Base-by-base conservation (phyloP, 176 grass and related monocot genomes). In the Triticum dicoccoides region DNA sequence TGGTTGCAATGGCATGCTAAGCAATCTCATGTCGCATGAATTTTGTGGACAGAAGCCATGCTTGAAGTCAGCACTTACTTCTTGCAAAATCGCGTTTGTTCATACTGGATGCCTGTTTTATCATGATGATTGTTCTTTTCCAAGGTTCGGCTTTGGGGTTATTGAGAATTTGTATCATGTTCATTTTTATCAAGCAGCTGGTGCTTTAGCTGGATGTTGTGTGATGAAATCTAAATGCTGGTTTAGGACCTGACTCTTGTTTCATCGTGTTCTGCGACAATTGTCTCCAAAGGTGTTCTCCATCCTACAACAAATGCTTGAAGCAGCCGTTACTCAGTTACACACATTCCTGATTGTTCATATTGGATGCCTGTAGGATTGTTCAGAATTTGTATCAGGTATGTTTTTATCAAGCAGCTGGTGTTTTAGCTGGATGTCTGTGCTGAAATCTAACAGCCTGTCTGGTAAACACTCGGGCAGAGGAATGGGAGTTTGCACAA, bases 231-330 rank as follows among this genome's bases (percentile, higher is more conserved):
- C 10, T 14, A 5, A 8, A 73, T 4, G 23, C 39, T 2, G 2
- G 37, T 73, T 23, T 24, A 10, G 52, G 18, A 20, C 52, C 15
- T 56, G 17, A 20, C 3, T 20, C 0, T 59, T 20, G 5, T n/a
- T 35, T 20, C 12, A 4, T 39, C 1, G 0, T 70, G 1, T 39
- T 0, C 18, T 39, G 34, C 25, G 25, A 25, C 25, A 25, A 25
- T 25, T 25, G 25, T 25, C 25, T 25, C 25, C 25, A 25, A 25
- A 25, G 25, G 25, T 25, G 25, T 79, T 63, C 65, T 63, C 73
- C 34, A 80, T 83, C 85, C 89, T 87, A 87, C 80, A 68, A 87
- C 42, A 45, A 45, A 21, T 84, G 27, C 8, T 65, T 65, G 1
- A 81, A 30, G 34, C 69, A 59, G 61, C 6, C 4, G 61, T 66